Conservation (phyloP, 78 protist genomes). For the Chrysochromulina parva region DNA sequence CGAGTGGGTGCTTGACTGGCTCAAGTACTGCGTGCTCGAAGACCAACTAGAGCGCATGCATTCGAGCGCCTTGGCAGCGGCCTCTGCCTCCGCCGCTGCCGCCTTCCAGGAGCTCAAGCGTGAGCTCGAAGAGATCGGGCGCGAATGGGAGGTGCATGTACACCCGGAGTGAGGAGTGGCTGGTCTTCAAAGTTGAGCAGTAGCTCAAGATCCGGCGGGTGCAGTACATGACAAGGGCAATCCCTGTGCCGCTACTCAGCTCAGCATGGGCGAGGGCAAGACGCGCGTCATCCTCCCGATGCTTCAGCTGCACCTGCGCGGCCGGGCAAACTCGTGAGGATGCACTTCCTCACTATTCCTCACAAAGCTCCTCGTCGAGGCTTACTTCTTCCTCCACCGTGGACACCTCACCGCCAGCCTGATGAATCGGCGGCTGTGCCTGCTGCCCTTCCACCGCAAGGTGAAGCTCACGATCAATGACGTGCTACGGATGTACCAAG, state of each 20-base stretch:
- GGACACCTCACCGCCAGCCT: constrained; percentile 18
- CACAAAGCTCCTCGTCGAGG: neutral
- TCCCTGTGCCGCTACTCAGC: neutral
- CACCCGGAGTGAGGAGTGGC: constrained; percentile 21
- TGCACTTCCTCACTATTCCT: neutral
- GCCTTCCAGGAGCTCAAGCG: neutral
- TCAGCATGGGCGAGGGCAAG: constrained; percentile 47
- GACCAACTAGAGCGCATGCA: neutral
- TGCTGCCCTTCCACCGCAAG: constrained; percentile 29
- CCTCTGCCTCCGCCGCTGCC: neutral
- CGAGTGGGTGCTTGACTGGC: neutral
- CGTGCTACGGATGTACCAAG: neutral
- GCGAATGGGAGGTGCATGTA: neutral
- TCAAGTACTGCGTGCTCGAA: neutral
- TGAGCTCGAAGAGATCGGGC: neutral
- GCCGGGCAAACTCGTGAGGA: neutral
- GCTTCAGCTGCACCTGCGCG: neutral
- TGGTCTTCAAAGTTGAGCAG: constrained; percentile 42
- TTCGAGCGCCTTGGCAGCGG: no score
- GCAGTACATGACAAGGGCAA: neutral
- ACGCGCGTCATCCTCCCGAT: constrained; percentile 40
- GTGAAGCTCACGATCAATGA: neutral
- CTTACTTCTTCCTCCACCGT: neutral
- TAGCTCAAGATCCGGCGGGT: neutral
- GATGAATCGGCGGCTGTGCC: neutral